Conservation (phyloP, 1,139 yeast species). For the Tardiomyces depauwii region DNA sequence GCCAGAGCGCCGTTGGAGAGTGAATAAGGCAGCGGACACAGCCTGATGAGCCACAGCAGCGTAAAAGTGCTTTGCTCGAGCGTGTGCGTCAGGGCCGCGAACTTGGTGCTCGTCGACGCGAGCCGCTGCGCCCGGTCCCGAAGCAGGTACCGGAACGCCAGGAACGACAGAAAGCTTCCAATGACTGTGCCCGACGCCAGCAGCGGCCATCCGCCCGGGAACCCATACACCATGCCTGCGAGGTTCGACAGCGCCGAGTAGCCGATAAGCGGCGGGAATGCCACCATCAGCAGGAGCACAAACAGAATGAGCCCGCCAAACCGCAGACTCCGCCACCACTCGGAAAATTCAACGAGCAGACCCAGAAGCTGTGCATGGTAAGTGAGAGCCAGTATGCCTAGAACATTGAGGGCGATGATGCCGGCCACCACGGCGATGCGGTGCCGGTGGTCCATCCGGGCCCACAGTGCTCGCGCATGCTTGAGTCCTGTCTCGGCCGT, state of each 20-base stretch:
- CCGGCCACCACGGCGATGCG: neutral
- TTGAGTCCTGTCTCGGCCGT: neutral
- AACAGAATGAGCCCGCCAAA: slow-evolving; percentile 32
- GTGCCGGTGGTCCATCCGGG: neutral
- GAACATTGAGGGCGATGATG: neutral
- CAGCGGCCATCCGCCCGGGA: slow-evolving; percentile 69
- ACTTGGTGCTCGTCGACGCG: slow-evolving; percentile 43
- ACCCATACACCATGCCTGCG: slow-evolving; percentile 78
- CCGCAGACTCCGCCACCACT: neutral
- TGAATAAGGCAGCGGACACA: slow-evolving; percentile 91
- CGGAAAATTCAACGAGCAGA: neutral
- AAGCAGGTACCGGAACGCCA: slow-evolving; percentile 53
- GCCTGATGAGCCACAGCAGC: slow-evolving; percentile 57
- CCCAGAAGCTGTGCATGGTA: neutral
- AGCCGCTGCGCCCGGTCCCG: slow-evolving; percentile 45
- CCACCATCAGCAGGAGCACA: slow-evolving; percentile 34
- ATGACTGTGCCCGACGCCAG: slow-evolving; percentile 55
- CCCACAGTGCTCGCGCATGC: neutral
- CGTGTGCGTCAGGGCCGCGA: slow-evolving; percentile 67
- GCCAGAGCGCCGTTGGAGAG: slow-evolving; percentile 88
- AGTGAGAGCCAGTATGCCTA: neutral
- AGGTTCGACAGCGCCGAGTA: slow-evolving; percentile 59
- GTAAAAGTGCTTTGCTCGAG: slow-evolving; percentile 56
- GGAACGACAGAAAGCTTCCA: slow-evolving; percentile 67
- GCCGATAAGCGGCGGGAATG: slow-evolving; percentile 87